These are phyloP conservation scores for Lactarius psammicola DNA, from an alignment of 768 basidiomycete species.

Conservation along the genomic window DNA sequence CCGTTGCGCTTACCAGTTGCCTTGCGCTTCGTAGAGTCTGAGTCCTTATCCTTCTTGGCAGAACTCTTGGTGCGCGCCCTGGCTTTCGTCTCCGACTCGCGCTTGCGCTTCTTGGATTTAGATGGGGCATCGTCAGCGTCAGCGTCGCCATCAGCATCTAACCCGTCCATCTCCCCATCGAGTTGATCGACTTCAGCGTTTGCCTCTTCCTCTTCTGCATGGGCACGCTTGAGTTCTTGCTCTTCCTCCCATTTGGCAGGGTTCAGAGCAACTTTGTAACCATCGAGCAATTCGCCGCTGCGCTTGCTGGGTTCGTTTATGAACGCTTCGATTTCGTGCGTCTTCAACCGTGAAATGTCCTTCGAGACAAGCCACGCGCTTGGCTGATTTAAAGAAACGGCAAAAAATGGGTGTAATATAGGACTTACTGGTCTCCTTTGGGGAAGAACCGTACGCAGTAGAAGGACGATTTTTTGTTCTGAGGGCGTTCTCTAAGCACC, in stretches of 20 bases:
- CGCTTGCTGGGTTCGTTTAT: constrained; percentile 76
- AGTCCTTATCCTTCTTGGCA: constrained; percentile 47
- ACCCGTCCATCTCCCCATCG: constrained; percentile 48
- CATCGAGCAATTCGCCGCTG: constrained; percentile 69
- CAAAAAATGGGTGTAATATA: constrained; percentile 17
- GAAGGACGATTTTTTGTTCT: constrained; percentile 64
- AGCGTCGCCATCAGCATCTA: constrained; percentile 48
- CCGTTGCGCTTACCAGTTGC: constrained; percentile 51
- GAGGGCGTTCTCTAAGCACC: constrained; percentile 71
- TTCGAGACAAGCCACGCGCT: constrained; percentile 85
- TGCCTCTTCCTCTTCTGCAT: constrained; percentile 46
- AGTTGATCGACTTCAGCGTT: constrained; percentile 69
- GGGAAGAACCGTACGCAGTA: constrained; percentile 91
- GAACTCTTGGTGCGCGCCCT: constrained; percentile 47
- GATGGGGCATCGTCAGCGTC: constrained; percentile 40
- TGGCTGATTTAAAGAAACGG: constrained; percentile 16
- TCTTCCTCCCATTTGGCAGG: constrained; percentile 66
- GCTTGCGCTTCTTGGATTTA: constrained; percentile 59
- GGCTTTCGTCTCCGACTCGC: constrained; percentile 51
- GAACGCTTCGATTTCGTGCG: constrained; percentile 81
- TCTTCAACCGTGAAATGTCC: constrained; percentile 76
- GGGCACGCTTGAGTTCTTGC: constrained; percentile 37
- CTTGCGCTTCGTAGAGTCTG: constrained; percentile 39
- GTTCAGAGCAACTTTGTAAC: constrained; percentile 73
- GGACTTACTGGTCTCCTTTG: constrained; percentile 84